Percentiles rank a stretch among this genome's conserved stretches.
These are phyloP conservation scores for Dendrocalamus sinicus DNA, from an alignment of 176 grass and related monocot species.

Conservation along the genomic window DNA sequence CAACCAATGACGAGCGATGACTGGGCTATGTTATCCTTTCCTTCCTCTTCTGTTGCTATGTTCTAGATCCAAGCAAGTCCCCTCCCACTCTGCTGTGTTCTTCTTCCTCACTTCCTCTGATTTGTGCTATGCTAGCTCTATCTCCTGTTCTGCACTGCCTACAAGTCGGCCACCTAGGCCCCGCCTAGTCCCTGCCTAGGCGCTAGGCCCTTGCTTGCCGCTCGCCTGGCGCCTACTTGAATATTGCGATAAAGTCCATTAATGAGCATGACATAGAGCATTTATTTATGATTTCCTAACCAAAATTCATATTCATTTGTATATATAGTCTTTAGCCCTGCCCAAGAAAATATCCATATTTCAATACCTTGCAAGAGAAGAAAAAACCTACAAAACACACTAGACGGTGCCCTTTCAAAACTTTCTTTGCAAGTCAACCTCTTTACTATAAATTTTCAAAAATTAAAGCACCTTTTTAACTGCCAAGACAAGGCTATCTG, in stretches of 20 bases:
- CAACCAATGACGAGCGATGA: too few relatives aligned
- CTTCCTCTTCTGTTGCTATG: too few relatives aligned
- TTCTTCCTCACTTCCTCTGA: too few relatives aligned
- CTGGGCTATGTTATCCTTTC: too few relatives aligned
- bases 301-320: background rate
- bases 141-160: too few relatives aligned
- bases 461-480: background rate
- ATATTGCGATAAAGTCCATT: background rate
- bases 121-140: too few relatives aligned
- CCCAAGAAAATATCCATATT: background rate
- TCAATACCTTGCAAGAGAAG: background rate
- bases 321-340: background rate
- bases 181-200: too few relatives aligned
- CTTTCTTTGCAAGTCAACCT: background rate
- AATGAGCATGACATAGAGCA: background rate
- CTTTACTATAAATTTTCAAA: background rate
- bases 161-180: too few relatives aligned
- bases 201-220: too few relatives aligned
- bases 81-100: too few relatives aligned
- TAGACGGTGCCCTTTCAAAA: background rate
- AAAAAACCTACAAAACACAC: background rate
- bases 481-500: background rate
- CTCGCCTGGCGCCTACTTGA: too few relatives aligned
- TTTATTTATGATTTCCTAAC: background rate
- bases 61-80: too few relatives aligned